Evolutionary conservation across 768 basidiomycete genomes (phyloP), one percentile per base, ranked within the genome.

Genomic region (Hypholoma fasciculare): DNA sequence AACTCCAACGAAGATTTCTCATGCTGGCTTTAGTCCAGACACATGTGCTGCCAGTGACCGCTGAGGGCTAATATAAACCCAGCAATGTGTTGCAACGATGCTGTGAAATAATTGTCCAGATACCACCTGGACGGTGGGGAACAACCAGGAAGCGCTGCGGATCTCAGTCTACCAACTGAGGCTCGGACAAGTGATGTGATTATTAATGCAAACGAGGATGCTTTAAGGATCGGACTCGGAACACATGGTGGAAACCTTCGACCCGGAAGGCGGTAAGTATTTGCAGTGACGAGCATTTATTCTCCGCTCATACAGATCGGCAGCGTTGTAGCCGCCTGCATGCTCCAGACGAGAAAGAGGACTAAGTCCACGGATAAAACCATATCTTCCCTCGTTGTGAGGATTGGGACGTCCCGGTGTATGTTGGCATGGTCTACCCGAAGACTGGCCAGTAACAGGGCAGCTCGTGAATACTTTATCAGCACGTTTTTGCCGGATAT

Each of bases 391-490:
- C 48, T 49, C 56, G 39, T 37, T 49, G 49, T 50, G 49, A n/a
- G 34, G 38, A 49, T 23, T 50, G 48, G 54, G 54, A 54, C 54
- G 53, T 54, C 53, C 53, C 53, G 34, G 52, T 19, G 23, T 40
- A 17, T 43, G 30, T 40, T 47, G 54, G 43, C 40, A 53, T 54
- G 44, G 54, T 54, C 54, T 47, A 54, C 54, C 54, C 54, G 54
- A 38, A 54, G 54, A 54, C 54, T 19, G 40, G 40, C 19, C 40
- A 23, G 39, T 20, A 40, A 52, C 51, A 52, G 34, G 43, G 36
- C 42, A 30, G 14, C 43, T 46, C 44, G 54, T 37, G 52, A 40
- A 43, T 37, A 46, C 34, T 47, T 54, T 37, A 47, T 54, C 20
- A 23, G 42, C 27, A 14, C 30, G 30, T 36, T 38, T 44, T 54